phyloP scores from a whole-genome alignment of 371 early-diverging fungal genomes.

The Mortierella sp. region DNA sequence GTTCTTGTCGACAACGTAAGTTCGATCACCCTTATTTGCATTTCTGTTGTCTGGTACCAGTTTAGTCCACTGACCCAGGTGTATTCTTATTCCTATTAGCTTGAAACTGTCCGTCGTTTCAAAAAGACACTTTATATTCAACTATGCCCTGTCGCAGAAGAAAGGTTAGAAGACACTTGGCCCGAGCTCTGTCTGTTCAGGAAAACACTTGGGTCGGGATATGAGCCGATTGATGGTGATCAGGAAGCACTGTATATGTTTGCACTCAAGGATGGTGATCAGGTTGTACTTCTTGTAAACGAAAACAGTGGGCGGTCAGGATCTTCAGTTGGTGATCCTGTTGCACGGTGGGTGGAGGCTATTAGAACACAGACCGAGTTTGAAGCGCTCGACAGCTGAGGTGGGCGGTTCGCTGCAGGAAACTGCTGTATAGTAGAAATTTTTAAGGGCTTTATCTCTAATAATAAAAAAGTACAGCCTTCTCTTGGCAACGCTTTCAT shows the following conservation, averaged over 20 bases:
- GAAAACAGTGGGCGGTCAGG: slow-evolving; percentile 20
- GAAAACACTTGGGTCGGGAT: slow-evolving; percentile 9
- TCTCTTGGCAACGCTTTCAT: not conserved
- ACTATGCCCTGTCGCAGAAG: slow-evolving; percentile 27
- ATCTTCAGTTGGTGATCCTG: slow-evolving; percentile 22
- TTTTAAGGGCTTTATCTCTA: not conserved
- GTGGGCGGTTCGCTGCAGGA: not conserved
- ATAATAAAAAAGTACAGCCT: not conserved
- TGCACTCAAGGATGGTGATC: slow-evolving; percentile 54
- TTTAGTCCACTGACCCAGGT: not conserved
- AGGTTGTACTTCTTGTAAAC: slow-evolving; percentile 38
- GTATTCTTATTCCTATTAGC: slow-evolving; percentile 13
- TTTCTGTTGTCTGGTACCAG: not conserved
- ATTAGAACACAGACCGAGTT: slow-evolving; percentile 50
- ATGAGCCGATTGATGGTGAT: slow-evolving; percentile 45
- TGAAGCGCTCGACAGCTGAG: slow-evolving; percentile 24
- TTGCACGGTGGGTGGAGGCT: slow-evolving; percentile 50
- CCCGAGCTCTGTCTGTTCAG: slow-evolving; percentile 38
- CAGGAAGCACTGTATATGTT: slow-evolving; percentile 54
- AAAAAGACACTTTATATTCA: slow-evolving; percentile 42
- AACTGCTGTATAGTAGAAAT: not conserved
- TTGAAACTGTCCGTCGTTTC: slow-evolving; percentile 53
- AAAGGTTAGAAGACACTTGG: slow-evolving; percentile 27
- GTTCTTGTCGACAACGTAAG: slow-evolving; percentile 51
- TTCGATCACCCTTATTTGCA: not conserved